phyloP scores from a whole-genome alignment of 305 asterid genomes.

The Lippia alba region DNA sequence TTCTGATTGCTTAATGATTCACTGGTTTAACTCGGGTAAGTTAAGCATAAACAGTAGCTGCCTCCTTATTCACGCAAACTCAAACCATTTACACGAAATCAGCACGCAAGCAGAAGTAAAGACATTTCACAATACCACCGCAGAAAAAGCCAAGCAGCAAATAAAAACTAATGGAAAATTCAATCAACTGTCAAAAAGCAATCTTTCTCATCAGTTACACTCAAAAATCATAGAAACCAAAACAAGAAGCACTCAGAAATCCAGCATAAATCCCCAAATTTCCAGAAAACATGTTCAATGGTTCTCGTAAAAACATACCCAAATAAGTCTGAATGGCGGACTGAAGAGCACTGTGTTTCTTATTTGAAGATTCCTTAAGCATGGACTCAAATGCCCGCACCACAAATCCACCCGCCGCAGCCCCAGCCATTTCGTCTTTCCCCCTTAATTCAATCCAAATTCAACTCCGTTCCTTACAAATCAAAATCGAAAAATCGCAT shows the following conservation, averaged over 20 bases:
- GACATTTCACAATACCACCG: constrained; percentile 7
- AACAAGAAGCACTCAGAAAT: constrained; percentile 16
- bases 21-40: constrained; percentile 1
- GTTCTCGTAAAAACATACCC: constrained; percentile 47
- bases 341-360: constrained; percentile 69
- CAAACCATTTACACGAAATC: neutral
- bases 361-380: constrained; percentile 90
- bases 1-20: neutral
- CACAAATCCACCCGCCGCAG: constrained; percentile 93
- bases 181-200: constrained; percentile 29
- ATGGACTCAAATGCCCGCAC: constrained; percentile 94
- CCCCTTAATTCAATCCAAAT: constrained; percentile 35
- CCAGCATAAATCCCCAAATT: constrained; percentile 1
- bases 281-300: constrained; percentile 1
- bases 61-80: too few relatives aligned
- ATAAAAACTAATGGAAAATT: constrained; percentile 4
- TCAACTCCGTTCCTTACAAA: constrained; percentile 34
- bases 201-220: constrained; percentile 12
- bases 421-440: constrained; percentile 61
- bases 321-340: constrained; percentile 73
- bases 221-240: constrained; percentile 5
- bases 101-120: neutral
- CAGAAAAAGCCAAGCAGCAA: constrained; percentile 26
- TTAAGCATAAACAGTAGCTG: neutral
- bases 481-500: neutral